phyloP scores from a whole-genome alignment of 495 filamentous ascomycete genomes.

The Letharia columbiana region DNA sequence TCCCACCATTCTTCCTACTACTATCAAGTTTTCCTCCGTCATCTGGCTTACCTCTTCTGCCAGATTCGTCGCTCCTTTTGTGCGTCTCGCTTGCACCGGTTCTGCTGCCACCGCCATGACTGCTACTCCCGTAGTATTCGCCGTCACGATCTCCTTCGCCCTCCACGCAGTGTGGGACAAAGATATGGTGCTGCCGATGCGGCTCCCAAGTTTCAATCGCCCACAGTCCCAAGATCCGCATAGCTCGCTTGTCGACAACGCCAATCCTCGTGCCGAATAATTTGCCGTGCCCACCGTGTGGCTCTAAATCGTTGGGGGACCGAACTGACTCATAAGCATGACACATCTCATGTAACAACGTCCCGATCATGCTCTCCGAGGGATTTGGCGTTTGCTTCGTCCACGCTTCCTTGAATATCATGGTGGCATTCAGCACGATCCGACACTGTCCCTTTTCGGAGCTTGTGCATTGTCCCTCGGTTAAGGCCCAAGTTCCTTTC shows the following conservation, averaged over 20 bases:
- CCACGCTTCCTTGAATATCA: not conserved
- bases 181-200: not conserved
- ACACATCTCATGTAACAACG: not conserved
- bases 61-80: not conserved
- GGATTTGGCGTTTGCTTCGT: not conserved
- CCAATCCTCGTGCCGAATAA: not conserved
- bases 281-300: not conserved
- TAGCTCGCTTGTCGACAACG: not conserved
- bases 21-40: not conserved
- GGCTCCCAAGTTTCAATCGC: not conserved
- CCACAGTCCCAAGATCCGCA: not conserved
- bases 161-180: not conserved
- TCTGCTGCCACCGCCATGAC: not conserved
- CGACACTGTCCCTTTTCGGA: not conserved
- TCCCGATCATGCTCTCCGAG: not conserved
- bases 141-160: not conserved
- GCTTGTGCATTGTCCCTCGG: too few species aligned
- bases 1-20: not conserved
- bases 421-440: not conserved
- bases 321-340: not conserved
- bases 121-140: not conserved
- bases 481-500: too few species aligned
- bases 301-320: not conserved
- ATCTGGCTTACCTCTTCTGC: not conserved
- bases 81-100: not conserved